Conservation (phyloP, 2,329 filamentous ascomycete genomes). For the Microsporum audouinii region DNA sequence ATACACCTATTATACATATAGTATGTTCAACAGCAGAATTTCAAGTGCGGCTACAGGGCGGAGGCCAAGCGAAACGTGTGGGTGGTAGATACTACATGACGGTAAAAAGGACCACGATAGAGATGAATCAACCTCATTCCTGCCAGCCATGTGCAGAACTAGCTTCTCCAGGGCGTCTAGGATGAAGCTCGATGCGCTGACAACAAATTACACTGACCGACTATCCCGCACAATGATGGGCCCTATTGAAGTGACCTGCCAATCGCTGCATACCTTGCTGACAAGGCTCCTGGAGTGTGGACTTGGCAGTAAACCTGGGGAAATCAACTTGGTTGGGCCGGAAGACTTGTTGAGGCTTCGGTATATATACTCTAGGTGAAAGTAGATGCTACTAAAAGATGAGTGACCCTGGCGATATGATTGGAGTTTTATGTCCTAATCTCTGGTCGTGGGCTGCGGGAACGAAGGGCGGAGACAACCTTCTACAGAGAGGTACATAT, state of each 20-base stretch:
- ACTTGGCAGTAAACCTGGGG: slow-evolving; percentile 1
- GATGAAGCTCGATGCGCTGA: neutral
- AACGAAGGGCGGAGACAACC: slow-evolving; percentile 1
- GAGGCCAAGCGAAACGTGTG: too few relatives aligned
- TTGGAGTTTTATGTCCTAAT: neutral
- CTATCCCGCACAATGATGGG: neutral
- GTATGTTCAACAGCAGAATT: neutral
- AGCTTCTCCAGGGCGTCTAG: neutral
- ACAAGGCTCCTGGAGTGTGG: neutral
- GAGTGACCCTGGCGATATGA: neutral
- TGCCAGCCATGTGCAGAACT: neutral
- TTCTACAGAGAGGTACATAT: neutral
- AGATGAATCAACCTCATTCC: neutral
- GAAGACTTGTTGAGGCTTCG: neutral
- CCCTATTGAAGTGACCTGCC: neutral
- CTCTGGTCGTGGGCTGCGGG: neutral
- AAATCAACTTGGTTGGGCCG: neutral
- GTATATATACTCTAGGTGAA: neutral
- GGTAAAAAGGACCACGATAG: neutral
- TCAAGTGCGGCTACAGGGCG: too few relatives aligned
- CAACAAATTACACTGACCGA: neutral
- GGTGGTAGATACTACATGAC: too few relatives aligned
- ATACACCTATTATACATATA: neutral
- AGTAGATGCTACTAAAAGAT: neutral
- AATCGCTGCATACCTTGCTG: neutral